Percentiles rank a stretch among this genome's conserved stretches.
Conservation (phyloP, 768 basidiomycete species). For the Guyanaporus albipodus region DNA sequence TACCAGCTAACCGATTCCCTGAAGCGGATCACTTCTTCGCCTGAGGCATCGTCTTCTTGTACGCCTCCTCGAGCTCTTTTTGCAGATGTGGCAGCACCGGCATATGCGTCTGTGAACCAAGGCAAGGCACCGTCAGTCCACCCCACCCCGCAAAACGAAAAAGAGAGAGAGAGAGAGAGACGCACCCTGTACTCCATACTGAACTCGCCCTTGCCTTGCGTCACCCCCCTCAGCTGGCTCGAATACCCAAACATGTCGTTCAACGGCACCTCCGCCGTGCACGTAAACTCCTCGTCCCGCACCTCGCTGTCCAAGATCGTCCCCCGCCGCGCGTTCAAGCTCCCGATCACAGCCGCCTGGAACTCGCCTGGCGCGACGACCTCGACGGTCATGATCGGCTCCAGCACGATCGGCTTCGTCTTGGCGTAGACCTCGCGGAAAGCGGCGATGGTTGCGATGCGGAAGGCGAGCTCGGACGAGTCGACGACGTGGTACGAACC, state of each 20-base stretch:
- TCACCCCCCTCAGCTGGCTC: constrained; percentile 85
- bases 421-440: constrained; percentile 86
- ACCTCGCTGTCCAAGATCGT: constrained; percentile 96
- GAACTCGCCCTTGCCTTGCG: constrained; percentile 95
- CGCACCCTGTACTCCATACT: constrained; percentile 75
- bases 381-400: constrained; percentile 99
- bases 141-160: not conserved
- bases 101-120: constrained; percentile 63
- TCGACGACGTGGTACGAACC: constrained; percentile 92
- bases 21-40: constrained; percentile 77
- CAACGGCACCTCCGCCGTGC: constrained; percentile 85
- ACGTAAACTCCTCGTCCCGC: constrained; percentile 94
- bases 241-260: constrained; percentile 99
- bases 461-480: constrained; percentile 95
- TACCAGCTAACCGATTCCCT: too few relatives aligned
- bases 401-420: constrained; percentile 78
- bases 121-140: not conserved
- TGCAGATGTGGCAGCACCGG: constrained; percentile 86
- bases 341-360: constrained; percentile 93
- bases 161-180: not conserved
- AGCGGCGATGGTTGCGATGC: constrained; percentile 84
- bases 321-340: constrained; percentile 86
- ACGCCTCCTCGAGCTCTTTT: constrained; percentile 82
- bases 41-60: constrained; percentile 70
- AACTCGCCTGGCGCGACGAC: constrained; percentile 95